Evolutionary conservation across 345 rosid species (phyloP).

Genomic region (Bruguiera gymnorhiza): DNA sequence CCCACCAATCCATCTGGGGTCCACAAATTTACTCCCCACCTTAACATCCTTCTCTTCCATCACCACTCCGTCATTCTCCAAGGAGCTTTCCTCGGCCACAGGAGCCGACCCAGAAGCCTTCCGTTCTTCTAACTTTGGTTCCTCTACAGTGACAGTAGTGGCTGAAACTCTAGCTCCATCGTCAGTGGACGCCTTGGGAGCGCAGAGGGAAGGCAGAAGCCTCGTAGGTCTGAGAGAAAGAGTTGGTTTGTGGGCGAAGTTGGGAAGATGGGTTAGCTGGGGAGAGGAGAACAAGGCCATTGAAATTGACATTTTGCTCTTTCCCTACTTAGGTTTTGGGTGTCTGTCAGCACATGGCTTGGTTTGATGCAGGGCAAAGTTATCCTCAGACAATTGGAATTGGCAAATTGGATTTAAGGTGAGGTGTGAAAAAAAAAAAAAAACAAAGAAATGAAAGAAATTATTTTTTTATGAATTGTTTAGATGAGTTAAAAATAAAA

Average conservation of each 20-base stretch:
- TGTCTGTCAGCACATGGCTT: too few relatives aligned
- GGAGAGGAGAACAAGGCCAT: conserved; percentile 52
- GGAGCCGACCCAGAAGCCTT: conserved; percentile 22
- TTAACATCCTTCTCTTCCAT: conserved; percentile 15
- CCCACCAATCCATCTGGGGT: conserved; percentile 76
- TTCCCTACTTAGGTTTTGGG: too few relatives aligned
- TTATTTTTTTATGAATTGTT: too few relatives aligned
- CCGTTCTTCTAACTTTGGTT: conserved; percentile 18
- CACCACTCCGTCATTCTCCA: conserved; percentile 37
- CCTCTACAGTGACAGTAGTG: conserved; percentile 33
- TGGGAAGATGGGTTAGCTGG: conserved; percentile 30
- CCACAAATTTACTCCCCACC: conserved; percentile 46
- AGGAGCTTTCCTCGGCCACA: conserved; percentile 15
- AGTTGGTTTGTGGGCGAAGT: conserved; percentile 30
- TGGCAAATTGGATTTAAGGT: too few relatives aligned
- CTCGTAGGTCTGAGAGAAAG: conserved; percentile 34
- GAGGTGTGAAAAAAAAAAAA: too few relatives aligned
- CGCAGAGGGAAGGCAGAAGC: conserved; percentile 27
- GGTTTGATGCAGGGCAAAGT: too few relatives aligned
- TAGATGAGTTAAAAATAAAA: too few relatives aligned
- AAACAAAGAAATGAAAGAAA: too few relatives aligned
- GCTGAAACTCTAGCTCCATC: conserved; percentile 49
- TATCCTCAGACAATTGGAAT: too few relatives aligned
- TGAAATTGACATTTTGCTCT: conserved; percentile 45
- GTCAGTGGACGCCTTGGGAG: conserved; percentile 45